A percentile compares a stretch with the other conserved stretches of the same genome.
Evolutionary conservation across 371 early-diverging fungal species (phyloP).

Genomic region (Conidiobolus incongruus): DNA sequence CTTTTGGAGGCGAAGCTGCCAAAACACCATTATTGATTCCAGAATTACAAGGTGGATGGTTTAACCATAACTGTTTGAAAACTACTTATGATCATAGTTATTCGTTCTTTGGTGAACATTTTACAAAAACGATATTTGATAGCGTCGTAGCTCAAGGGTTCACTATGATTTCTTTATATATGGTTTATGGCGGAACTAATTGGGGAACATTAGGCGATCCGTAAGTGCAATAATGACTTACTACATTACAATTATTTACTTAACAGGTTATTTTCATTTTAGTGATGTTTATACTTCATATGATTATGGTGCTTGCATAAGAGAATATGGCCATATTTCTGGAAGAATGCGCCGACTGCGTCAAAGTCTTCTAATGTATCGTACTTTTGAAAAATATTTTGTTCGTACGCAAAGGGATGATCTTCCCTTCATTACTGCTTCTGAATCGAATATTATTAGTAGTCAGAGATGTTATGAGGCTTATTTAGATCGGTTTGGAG

Average conservation of each 20-base stretch:
- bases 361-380: slow-evolving; percentile 28
- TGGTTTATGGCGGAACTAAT: slow-evolving; percentile 67
- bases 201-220: slow-evolving; percentile 59
- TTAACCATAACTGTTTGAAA: slow-evolving; percentile 39
- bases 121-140: slow-evolving; percentile 36
- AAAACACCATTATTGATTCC: slow-evolving; percentile 50
- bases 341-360: slow-evolving; percentile 38
- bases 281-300: slow-evolving; percentile 58
- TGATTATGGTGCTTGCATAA: slow-evolving; percentile 56
- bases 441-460: slow-evolving; percentile 19
- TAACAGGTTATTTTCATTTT: background rate
- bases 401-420: slow-evolving; percentile 20
- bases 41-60: slow-evolving; percentile 68
- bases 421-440: slow-evolving; percentile 13
- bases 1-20: slow-evolving; percentile 43
- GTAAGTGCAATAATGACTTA: slow-evolving; percentile 14
- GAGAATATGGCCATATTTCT: slow-evolving; percentile 50
- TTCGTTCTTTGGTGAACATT: slow-evolving; percentile 43
- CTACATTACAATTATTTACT: background rate
- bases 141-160: slow-evolving; percentile 41
- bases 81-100: slow-evolving; percentile 45
- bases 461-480: slow-evolving; percentile 15
- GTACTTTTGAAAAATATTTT: slow-evolving; percentile 34
- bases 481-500: slow-evolving; percentile 3
- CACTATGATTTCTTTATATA: slow-evolving; percentile 40